Percentiles rank a stretch among this genome's conserved stretches.
phyloP scores from a whole-genome alignment of 345 rosid species.

The Citrus australasica region DNA sequence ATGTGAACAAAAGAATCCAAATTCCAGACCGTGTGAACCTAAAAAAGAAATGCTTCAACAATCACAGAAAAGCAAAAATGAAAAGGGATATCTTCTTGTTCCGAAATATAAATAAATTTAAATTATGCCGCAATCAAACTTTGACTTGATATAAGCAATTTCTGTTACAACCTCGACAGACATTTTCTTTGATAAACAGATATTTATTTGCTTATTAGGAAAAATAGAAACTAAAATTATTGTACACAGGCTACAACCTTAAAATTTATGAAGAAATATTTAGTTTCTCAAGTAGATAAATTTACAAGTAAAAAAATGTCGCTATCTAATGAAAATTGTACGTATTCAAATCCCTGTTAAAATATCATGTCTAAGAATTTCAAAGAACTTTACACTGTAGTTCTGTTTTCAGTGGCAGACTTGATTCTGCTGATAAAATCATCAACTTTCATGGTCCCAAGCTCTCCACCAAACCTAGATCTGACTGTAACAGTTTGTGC shows the following conservation, averaged over 20 bases:
- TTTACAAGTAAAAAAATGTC: not conserved
- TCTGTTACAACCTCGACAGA: not conserved
- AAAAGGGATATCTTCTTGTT: not conserved
- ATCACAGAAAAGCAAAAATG: not conserved
- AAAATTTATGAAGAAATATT: not conserved
- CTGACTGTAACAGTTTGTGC: constrained; percentile 64
- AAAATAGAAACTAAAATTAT: not conserved
- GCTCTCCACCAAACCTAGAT: constrained; percentile 83
- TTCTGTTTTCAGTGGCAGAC: constrained; percentile 48
- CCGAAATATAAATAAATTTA: not conserved
- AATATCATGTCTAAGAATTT: not conserved
- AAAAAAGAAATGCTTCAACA: no score
- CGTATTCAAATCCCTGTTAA: not conserved
- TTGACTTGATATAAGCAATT: not conserved
- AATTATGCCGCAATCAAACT: not conserved
- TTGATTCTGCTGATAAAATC: constrained; percentile 62
- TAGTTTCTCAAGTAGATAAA: not conserved
- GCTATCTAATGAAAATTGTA: not conserved
- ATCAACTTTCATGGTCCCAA: constrained; percentile 63
- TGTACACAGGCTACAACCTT: not conserved
- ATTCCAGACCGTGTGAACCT: no score
- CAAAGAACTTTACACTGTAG: constrained; percentile 35
- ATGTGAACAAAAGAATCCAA: not conserved
- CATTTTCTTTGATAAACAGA: not conserved
- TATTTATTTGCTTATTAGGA: not conserved